Evolutionary conservation across 495 filamentous ascomycete genomes (phyloP).

Genomic region (Cercophora sp.): DNA sequence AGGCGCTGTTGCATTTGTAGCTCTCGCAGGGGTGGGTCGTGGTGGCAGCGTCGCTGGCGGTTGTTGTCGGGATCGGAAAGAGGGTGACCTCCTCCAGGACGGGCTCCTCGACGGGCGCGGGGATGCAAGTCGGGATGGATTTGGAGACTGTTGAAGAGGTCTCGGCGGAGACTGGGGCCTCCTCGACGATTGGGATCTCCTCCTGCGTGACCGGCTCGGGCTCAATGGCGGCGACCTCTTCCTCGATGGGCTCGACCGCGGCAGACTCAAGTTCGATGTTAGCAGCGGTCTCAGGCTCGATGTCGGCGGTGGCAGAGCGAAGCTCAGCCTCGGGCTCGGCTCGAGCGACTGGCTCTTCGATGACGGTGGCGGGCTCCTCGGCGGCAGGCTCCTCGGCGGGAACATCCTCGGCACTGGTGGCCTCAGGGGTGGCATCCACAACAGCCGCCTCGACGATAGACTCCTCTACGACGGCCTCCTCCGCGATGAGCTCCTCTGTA

Average conservation of each 20-base stretch:
- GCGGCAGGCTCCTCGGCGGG: neutral
- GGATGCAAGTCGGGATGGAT: neutral
- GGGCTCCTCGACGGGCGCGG: no score
- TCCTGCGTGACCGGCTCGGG: no score
- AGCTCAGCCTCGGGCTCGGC: no score
- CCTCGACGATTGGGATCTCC: neutral
- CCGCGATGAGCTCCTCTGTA: neutral
- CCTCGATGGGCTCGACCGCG: neutral
- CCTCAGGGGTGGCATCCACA: neutral
- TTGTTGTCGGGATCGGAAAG: no score
- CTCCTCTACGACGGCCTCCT: neutral
- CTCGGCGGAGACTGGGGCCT: neutral
- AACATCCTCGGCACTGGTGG: no score
- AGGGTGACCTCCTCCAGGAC: neutral
- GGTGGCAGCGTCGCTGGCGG: no score
- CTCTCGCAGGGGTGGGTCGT: conserved; percentile 13
- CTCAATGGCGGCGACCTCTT: conserved; percentile 1
- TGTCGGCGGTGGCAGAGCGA: no score
- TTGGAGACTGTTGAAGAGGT: neutral
- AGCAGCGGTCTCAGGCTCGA: no score
- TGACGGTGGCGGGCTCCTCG: no score
- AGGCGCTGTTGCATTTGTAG: neutral
- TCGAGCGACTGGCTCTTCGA: no score
- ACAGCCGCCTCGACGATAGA: neutral
- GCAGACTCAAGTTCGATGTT: no score